Conservation (phyloP, 768 basidiomycete species). For the Daedaleopsis nitida region DNA sequence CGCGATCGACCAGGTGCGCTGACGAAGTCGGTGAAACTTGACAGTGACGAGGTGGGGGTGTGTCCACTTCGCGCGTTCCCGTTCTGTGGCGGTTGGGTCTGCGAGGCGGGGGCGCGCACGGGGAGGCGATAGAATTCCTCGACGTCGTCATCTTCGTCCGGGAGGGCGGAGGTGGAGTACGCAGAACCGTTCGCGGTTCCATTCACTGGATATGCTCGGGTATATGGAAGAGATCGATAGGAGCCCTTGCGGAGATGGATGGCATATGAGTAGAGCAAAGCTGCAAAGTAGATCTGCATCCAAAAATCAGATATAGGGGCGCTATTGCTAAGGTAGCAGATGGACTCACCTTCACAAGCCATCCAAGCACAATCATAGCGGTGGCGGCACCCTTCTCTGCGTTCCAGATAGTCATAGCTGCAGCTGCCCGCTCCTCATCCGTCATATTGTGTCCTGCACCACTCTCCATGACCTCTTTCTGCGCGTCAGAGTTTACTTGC, state of each 20-base stretch:
- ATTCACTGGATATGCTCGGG: constrained; percentile 24
- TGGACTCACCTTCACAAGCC: constrained; percentile 79
- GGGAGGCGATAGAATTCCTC: constrained; percentile 73
- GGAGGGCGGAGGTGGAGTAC: constrained; percentile 26
- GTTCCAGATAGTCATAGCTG: constrained; percentile 86
- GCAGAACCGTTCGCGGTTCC: constrained; percentile 16
- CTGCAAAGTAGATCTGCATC: constrained; percentile 83
- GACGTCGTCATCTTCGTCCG: constrained; percentile 54
- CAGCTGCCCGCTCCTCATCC: constrained; percentile 62
- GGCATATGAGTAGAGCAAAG: constrained; percentile 91
- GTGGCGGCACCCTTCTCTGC: constrained; percentile 85
- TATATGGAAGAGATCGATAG: constrained; percentile 75
- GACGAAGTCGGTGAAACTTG: constrained; percentile 67
- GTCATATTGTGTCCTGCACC: constrained; percentile 55
- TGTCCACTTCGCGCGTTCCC: constrained; percentile 13
- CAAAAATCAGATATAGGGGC: not conserved
- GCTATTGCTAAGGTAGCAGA: no score
- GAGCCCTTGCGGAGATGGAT: constrained; percentile 89
- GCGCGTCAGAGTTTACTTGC: constrained; percentile 82
- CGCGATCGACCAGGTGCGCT: constrained; percentile 46
- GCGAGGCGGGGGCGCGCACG: constrained; percentile 37
- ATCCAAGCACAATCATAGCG: constrained; percentile 76
- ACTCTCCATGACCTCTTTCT: constrained; percentile 77
- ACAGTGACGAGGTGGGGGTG: constrained; percentile 37
- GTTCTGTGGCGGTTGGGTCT: constrained; percentile 6